A percentile compares a stretch with the other conserved stretches of the same genome.
Conservation (phyloP, 2,329 filamentous ascomycete genomes). For the Didymella pomorum region DNA sequence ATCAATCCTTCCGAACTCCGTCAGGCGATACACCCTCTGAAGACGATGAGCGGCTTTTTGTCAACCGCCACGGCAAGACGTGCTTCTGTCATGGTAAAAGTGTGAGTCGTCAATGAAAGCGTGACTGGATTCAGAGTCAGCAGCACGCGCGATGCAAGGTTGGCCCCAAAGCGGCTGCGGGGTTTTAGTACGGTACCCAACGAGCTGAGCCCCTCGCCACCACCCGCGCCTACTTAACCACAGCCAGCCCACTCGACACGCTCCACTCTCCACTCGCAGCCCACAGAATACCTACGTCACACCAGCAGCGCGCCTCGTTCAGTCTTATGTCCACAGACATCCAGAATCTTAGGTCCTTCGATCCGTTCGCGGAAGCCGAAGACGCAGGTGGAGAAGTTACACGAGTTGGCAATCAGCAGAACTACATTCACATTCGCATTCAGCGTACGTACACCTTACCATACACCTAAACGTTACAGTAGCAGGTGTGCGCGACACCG, state of each 20-base stretch:
- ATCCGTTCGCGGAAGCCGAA: slow-evolving; percentile 99
- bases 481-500: neutral
- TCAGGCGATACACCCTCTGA: no score
- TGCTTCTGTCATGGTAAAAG: neutral
- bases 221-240: slow-evolving; percentile 7
- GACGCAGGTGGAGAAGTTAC: slow-evolving; percentile 89
- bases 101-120: slow-evolving; percentile 1
- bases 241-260: slow-evolving; percentile 1
- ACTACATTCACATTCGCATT: slow-evolving; percentile 99
- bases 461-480: neutral
- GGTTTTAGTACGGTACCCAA: slow-evolving; percentile 4
- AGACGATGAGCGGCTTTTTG: no score
- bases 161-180: slow-evolving; percentile 7
- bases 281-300: slow-evolving; percentile 14
- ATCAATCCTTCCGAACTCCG: neutral
- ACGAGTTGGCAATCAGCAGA: slow-evolving; percentile 83
- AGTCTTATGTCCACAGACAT: slow-evolving; percentile 50
- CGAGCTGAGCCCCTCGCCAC: slow-evolving; percentile 10
- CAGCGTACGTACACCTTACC: slow-evolving; percentile 75
- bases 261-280: slow-evolving; percentile 11
- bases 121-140: slow-evolving; percentile 7
- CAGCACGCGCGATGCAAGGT: neutral
- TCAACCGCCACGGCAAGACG: neutral
- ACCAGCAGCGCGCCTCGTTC: slow-evolving; percentile 42
- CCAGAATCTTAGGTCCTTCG: slow-evolving; percentile 61